These are phyloP conservation scores for Trichophyton schoenleinii DNA, from an alignment of 2,329 filamentous ascomycete species.

Conservation along the genomic window DNA sequence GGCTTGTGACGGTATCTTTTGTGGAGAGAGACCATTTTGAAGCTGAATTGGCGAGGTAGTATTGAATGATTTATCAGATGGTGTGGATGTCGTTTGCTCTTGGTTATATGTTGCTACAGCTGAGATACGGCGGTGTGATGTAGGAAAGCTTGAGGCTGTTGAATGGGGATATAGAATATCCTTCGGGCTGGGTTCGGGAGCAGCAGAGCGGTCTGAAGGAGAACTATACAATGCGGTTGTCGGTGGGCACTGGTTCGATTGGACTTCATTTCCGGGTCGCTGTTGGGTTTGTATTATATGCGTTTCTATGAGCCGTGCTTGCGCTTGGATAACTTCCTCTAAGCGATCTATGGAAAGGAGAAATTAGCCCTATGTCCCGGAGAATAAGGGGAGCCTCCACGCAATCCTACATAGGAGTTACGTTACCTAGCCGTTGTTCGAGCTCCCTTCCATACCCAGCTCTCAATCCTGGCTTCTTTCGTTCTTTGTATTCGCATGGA, in stretches of 20 bases:
- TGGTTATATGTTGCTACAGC: conserved; percentile 34
- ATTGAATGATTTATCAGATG: conserved; percentile 24
- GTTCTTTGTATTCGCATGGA: conserved; percentile 55
- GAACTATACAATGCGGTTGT: conserved; percentile 26
- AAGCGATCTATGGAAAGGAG: conserved; percentile 41
- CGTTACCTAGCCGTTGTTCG: conserved; percentile 49
- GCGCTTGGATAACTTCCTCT: conserved; percentile 52
- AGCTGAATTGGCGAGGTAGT: conserved; percentile 18
- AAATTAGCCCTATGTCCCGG: not conserved
- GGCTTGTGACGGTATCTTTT: conserved; percentile 17
- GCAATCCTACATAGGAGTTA: not conserved
- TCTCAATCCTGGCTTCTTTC: conserved; percentile 55
- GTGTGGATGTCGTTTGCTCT: conserved; percentile 34
- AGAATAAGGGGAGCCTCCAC: not conserved
- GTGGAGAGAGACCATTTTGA: conserved; percentile 15
- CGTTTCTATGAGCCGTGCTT: conserved; percentile 54
- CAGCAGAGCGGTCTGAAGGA: conserved; percentile 41
- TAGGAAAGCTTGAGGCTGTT: conserved; percentile 36
- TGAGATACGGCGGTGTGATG: conserved; percentile 34
- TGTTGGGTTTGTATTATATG: conserved; percentile 30
- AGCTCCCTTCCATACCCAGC: conserved; percentile 60
- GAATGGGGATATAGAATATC: conserved; percentile 52
- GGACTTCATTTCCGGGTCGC: not conserved
- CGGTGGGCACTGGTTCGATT: not conserved
- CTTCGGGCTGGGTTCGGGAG: conserved; percentile 44